Evolutionary conservation across 169 alveolate genomes (phyloP).

Genomic region (Cryptosporidium bovis): DNA sequence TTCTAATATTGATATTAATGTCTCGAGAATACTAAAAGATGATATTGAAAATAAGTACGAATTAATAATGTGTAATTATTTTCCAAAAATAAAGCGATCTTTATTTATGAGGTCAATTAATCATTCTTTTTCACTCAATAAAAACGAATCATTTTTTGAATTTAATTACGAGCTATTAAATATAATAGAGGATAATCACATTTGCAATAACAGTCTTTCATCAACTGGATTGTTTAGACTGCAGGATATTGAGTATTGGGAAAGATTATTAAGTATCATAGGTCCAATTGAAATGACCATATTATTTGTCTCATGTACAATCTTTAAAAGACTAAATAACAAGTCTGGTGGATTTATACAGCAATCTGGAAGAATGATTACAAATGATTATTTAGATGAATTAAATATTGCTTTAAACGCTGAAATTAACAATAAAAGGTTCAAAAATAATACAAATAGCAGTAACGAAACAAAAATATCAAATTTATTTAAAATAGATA

Average conservation of each 20-base stretch:
- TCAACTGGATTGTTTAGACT: neutral
- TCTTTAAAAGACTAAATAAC: neutral
- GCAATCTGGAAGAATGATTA: conserved; percentile 59
- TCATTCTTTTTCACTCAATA: too few relatives aligned
- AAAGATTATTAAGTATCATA: conserved; percentile 17
- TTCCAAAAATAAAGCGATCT: conserved; percentile 31
- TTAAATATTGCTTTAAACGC: neutral
- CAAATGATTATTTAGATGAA: conserved; percentile 55
- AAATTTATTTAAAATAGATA: conserved; percentile 22
- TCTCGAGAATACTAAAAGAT: neutral
- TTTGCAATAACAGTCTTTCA: neutral
- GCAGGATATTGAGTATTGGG: conserved; percentile 18
- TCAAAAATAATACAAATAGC: neutral
- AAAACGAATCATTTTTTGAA: too few relatives aligned
- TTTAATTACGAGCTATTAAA: neutral
- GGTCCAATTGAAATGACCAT: conserved; percentile 45
- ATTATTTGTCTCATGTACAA: conserved; percentile 28
- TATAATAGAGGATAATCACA: neutral
- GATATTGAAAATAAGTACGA: conserved; percentile 11
- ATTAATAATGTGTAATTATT: conserved; percentile 8
- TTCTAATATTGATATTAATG: neutral
- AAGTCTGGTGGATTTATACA: conserved; percentile 15
- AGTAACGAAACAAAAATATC: conserved; percentile 8
- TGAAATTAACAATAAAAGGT: neutral
- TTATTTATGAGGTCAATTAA: neutral